These are phyloP conservation scores for Picea abies DNA, from an alignment of 83 land plant species.

Conservation along the genomic window DNA sequence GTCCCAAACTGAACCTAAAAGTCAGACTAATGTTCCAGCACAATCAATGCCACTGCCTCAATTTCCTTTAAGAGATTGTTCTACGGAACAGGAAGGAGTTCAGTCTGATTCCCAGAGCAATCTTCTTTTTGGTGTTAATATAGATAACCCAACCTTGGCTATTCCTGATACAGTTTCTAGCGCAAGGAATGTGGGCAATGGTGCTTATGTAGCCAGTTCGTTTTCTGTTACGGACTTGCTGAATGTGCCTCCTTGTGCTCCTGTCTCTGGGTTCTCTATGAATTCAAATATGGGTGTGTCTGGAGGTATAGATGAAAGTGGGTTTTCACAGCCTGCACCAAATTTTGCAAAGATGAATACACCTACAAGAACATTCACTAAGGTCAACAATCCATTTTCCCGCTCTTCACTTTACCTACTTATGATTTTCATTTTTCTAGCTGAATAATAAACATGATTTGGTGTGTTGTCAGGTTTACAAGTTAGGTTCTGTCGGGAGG, in stretches of 20 bases:
- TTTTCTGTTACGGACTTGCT: constrained; percentile 29
- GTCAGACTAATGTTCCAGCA: neutral
- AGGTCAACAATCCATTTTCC: constrained; percentile 28
- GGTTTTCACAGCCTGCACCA: constrained; percentile 31
- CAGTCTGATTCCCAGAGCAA: constrained; percentile 21
- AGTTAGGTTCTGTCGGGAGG: constrained; percentile 69
- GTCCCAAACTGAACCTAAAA: constrained; percentile 1
- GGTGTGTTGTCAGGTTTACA: constrained; percentile 62
- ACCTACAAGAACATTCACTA: constrained; percentile 43
- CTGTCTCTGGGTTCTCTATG: constrained; percentile 5
- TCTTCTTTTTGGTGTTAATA: constrained; percentile 37
- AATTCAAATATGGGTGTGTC: neutral
- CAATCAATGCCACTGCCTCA: constrained; percentile 31
- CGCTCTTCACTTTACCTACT: no score
- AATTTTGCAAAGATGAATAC: constrained; percentile 24
- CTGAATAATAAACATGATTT: neutral
- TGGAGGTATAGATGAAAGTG: constrained; percentile 38
- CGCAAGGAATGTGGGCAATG: constrained; percentile 17
- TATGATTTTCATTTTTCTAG: neutral
- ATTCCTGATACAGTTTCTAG: constrained; percentile 31
- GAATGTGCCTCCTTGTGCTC: constrained; percentile 25
- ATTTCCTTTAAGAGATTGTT: constrained; percentile 35
- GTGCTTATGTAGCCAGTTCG: constrained; percentile 30
- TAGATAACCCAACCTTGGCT: neutral
- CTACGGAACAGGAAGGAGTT: constrained; percentile 33